Evolutionary conservation across 148 eudicot species (phyloP).

Genomic region (Diospyros kaki): DNA sequence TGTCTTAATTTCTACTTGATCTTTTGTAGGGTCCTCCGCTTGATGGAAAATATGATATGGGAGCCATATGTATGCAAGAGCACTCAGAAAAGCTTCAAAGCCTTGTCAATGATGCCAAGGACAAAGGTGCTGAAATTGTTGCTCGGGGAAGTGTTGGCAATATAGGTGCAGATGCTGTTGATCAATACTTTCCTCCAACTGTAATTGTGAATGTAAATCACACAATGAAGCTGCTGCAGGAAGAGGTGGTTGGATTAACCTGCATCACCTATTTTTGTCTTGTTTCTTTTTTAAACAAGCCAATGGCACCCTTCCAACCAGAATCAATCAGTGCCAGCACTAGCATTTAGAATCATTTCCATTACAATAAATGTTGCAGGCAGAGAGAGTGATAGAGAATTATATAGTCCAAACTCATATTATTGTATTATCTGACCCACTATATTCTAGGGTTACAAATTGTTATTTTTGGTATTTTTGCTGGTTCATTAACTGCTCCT

Average conservation of each 20-base stretch:
- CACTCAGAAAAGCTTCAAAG: constrained; percentile 94
- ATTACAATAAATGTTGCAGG: background rate
- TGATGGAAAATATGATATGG: constrained; percentile 92
- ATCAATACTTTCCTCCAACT: constrained; percentile 97
- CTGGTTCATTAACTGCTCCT: background rate
- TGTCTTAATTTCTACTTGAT: background rate
- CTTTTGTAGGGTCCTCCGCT: constrained; percentile 89
- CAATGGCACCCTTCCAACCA: background rate
- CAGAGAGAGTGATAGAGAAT: background rate
- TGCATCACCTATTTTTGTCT: constrained; percentile 1
- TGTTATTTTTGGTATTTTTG: background rate
- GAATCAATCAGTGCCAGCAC: too few relatives aligned
- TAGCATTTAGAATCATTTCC: background rate
- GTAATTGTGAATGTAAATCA: constrained; percentile 80
- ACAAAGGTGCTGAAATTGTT: constrained; percentile 94
- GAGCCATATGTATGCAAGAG: constrained; percentile 98
- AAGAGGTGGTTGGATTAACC: constrained; percentile 57
- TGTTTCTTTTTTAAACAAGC: background rate
- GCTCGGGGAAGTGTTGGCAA: constrained; percentile 93
- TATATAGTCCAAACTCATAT: background rate
- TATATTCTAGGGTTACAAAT: background rate
- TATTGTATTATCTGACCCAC: background rate
- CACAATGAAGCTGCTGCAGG: constrained; percentile 93
- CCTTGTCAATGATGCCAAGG: constrained; percentile 86
- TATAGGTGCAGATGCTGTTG: constrained; percentile 92